These are phyloP conservation scores for Lactifluus volemus DNA, from an alignment of 768 basidiomycete genomes.

Conservation along the genomic window DNA sequence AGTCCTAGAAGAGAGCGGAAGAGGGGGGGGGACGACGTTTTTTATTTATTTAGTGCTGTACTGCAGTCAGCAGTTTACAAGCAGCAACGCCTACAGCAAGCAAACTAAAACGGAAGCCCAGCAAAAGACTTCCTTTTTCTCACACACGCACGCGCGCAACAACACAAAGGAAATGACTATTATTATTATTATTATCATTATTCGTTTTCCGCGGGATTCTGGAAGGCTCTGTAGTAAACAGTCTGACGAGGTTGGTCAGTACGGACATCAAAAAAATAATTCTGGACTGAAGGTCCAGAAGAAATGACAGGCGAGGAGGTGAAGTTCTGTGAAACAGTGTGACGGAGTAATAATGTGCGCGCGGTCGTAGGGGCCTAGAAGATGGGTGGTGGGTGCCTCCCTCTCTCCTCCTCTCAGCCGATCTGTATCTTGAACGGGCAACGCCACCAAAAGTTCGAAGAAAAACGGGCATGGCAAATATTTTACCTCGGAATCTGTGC, in stretches of 20 bases:
- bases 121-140: not conserved
- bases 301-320: not conserved
- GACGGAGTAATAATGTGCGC: not conserved
- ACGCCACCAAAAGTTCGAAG: too few relatives aligned
- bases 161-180: not conserved
- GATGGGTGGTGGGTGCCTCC: not conserved
- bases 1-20: not conserved
- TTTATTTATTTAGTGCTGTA: not conserved
- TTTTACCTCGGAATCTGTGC: not conserved
- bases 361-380: not conserved
- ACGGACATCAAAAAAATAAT: not conserved
- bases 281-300: not conserved
- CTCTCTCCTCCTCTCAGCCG: not conserved
- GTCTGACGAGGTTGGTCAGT: too few relatives aligned
- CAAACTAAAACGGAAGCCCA: not conserved
- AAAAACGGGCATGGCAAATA: too few relatives aligned
- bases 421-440: not conserved
- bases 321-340: not conserved
- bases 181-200: not conserved
- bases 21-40: not conserved
- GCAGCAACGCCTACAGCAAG: too few relatives aligned
- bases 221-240: not conserved
- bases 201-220: not conserved
- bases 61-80: not conserved
- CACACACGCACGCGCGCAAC: not conserved